phyloP scores from a whole-genome alignment of 2,329 filamentous ascomycete species.

The Aspergillus sergii region DNA sequence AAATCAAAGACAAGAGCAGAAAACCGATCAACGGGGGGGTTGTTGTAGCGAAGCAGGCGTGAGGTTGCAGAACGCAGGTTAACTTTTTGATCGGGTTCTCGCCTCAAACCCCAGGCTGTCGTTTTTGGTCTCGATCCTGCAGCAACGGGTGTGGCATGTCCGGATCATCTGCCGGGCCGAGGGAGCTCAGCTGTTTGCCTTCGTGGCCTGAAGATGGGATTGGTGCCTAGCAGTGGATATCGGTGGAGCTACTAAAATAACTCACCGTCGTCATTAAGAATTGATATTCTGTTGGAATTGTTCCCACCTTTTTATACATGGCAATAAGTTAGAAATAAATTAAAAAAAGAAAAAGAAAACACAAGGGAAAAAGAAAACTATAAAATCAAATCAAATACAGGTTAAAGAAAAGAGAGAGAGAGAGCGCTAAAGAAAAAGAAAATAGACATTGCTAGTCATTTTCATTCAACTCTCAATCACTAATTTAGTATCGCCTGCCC shows the following conservation, averaged over 20 bases:
- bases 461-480: neutral
- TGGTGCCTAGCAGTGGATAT: conserved; percentile 2
- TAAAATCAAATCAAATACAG: neutral
- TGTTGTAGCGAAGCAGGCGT: neutral
- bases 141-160: conserved; percentile 16
- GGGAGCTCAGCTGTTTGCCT: conserved; percentile 4
- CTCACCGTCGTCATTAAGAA: neutral
- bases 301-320: neutral
- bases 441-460: no score
- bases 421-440: neutral
- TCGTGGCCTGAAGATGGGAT: neutral
- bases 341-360: neutral
- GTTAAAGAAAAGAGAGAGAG: neutral
- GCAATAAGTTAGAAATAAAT: neutral
- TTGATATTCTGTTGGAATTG: neutral
- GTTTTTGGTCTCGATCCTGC: conserved; percentile 28
- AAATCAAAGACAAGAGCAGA: neutral
- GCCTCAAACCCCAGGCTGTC: conserved; percentile 22
- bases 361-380: neutral
- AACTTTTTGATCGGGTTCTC: conserved; percentile 14
- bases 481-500: neutral
- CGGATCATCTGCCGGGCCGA: conserved; percentile 25
- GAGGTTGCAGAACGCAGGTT: conserved; percentile 5
- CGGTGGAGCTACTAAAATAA: neutral
- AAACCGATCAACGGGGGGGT: conserved; percentile 2